Percentiles rank a stretch among this genome's conserved stretches.
Conservation (phyloP, 2,329 filamentous ascomycete species). For the Aspergillus felis region DNA sequence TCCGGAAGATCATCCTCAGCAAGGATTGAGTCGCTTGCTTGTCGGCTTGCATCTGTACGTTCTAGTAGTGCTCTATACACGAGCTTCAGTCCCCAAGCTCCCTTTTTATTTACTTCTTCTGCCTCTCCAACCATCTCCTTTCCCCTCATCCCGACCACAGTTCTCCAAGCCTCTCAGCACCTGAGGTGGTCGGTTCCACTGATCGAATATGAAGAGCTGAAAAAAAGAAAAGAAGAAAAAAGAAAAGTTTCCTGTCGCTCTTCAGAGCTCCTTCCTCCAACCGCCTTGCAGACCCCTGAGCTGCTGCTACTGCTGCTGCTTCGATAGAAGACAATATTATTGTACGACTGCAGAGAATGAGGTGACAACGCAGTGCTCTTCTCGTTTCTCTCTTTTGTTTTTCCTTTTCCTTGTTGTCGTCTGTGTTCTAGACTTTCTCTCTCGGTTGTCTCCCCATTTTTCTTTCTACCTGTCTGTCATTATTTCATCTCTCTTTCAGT, state of each 20-base stretch:
- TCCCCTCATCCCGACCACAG: background rate
- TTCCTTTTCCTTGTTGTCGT: background rate
- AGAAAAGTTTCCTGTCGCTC: background rate
- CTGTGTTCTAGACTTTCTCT: background rate
- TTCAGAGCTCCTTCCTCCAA: background rate
- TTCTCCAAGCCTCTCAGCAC: background rate
- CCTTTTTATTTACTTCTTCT: background rate
- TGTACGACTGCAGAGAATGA: background rate
- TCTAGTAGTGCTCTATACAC: background rate
- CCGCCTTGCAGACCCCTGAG: background rate
- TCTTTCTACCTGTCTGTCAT: background rate
- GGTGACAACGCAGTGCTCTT: background rate
- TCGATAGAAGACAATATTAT: background rate
- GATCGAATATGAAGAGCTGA: background rate
- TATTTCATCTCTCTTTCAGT: background rate
- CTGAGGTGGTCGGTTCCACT: background rate
- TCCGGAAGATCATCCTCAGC: background rate
- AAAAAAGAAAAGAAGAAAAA: too few species aligned
- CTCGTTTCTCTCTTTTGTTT: conserved; percentile 1
- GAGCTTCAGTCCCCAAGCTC: background rate
- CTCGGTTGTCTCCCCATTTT: background rate
- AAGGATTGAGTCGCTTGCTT: too few species aligned
- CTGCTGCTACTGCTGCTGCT: background rate
- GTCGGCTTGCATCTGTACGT: background rate
- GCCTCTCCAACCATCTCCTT: background rate